Conservation (phyloP, 2,329 filamentous ascomycete species). For the Aspergillus candidus region DNA sequence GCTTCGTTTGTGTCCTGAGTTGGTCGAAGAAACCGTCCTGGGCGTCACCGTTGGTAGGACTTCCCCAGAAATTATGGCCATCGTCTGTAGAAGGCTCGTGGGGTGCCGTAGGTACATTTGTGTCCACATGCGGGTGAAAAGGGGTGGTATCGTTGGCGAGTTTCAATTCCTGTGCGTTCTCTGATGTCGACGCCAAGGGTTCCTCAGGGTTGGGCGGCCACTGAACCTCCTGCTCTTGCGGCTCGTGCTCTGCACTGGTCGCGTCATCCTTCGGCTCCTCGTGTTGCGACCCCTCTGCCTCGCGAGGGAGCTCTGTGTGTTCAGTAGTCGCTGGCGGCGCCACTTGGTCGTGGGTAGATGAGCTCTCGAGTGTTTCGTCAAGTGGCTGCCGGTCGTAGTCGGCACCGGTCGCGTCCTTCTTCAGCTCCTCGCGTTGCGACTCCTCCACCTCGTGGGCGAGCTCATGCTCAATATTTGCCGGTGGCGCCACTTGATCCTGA, state of each 20-base stretch:
- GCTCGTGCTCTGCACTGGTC: neutral
- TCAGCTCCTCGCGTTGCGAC: neutral
- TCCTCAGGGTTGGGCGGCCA: too few species aligned
- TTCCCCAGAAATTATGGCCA: conserved; percentile 40
- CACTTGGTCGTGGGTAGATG: too few species aligned
- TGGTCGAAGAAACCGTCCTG: conserved; percentile 57
- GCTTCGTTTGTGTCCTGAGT: conserved; percentile 37
- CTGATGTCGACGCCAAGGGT: too few species aligned
- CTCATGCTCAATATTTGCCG: too few species aligned
- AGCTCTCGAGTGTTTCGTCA: too few species aligned
- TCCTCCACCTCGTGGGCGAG: too few species aligned
- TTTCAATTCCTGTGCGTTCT: too few species aligned
- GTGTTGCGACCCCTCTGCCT: neutral
- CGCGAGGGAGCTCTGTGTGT: too few species aligned
- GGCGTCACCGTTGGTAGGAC: conserved; percentile 39
- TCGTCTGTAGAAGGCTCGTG: conserved; percentile 11
- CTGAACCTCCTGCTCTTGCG: neutral
- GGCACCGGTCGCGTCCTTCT: neutral
- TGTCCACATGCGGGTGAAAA: too few species aligned
- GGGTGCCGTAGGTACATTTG: neutral
- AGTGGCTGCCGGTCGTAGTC: neutral
- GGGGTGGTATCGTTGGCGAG: too few species aligned
- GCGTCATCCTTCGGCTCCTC: neutral
- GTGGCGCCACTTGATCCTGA: too few species aligned
- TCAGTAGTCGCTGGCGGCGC: too few species aligned